Evolutionary conservation across 2,329 filamentous ascomycete genomes (phyloP), one percentile per base, ranked within the genome.

Genomic region (Nemania sp.): DNA sequence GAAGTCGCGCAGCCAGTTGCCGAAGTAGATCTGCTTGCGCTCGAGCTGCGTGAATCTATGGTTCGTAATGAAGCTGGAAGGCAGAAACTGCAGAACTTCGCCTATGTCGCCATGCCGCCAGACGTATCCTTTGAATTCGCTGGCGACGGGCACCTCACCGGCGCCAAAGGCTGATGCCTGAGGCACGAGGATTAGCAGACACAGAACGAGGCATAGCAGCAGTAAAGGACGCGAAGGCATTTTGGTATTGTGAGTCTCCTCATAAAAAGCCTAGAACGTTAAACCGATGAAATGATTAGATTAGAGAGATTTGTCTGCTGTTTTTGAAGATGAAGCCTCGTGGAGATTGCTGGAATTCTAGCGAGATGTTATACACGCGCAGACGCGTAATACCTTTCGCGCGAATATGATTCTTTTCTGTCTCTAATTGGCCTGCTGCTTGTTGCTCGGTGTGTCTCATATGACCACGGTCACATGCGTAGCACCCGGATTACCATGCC

Each of bases 1-100:
- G 70, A 84, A 84, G 68, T 83, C 81, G 55, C 81, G 78, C 34
- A 74, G 61, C 76, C 77, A 77, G 64, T 78, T 77, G 61, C 78
- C 78, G 71, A 80, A 80, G 49, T 78, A 78, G 17, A 78, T 71
- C 60, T 74, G 72, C 49, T 75, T 73, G 29, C 75, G 71, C 62
- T 78, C 72, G 2, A 78, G 68, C 48, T 73, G 69, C 0, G 76
- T 77, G 68, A 78, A 78, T 54, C 75, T 71, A 58, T 76, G 70
- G 17, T 72, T 68, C 1, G 76, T 78, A 46, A 76, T 51, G 62
- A 78, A 76, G 66, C 73, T 75, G 7, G 68, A 69, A 5, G 76
- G 76, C 15, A 78, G 62, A 61, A 68, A 76, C 13, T 74, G 71
- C 5, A 78, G 65, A 1, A 76, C 75, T 61, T 78, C 76, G 35